phyloP scores from a whole-genome alignment of 352 stramenopile genomes.

The Phytophthora pluvialis region DNA sequence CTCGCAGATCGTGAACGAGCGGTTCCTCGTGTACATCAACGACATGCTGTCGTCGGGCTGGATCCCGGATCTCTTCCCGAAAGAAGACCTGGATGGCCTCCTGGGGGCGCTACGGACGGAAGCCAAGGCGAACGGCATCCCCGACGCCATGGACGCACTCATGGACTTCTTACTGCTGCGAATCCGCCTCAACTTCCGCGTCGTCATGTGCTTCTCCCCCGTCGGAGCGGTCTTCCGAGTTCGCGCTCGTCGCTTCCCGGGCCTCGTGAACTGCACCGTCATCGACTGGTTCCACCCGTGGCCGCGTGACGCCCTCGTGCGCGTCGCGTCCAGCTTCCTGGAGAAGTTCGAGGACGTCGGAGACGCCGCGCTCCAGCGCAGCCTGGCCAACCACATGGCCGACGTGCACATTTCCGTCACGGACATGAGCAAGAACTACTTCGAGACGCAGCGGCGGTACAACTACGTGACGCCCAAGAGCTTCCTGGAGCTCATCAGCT shows the following conservation, averaged over 20 bases:
- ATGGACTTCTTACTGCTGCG: slow-evolving; percentile 96
- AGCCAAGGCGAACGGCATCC: slow-evolving; percentile 94
- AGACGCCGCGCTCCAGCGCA: slow-evolving; percentile 83
- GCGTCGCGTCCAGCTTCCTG: slow-evolving; percentile 95
- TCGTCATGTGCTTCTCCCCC: slow-evolving; percentile 97
- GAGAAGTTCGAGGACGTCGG: slow-evolving; percentile 95
- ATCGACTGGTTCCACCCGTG: slow-evolving; percentile 99
- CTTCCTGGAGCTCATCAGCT: slow-evolving; percentile 98
- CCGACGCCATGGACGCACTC: slow-evolving; percentile 93
- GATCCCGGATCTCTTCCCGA: slow-evolving; percentile 97
- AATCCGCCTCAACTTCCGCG: slow-evolving; percentile 95
- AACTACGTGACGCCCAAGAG: slow-evolving; percentile 99
- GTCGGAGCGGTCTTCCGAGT: slow-evolving; percentile 97
- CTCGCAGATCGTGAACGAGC: slow-evolving; percentile 98
- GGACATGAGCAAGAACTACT: slow-evolving; percentile 95
- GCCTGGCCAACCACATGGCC: slow-evolving; percentile 96
- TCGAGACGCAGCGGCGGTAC: slow-evolving; percentile 95
- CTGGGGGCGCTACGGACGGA: slow-evolving; percentile 92
- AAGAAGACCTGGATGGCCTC: slow-evolving; percentile 96
- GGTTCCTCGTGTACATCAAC: slow-evolving; percentile 99
- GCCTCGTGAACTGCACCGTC: slow-evolving; percentile 96
- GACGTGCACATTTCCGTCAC: slow-evolving; percentile 98
- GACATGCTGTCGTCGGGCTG: slow-evolving; percentile 96
- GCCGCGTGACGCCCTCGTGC: slow-evolving; percentile 96
- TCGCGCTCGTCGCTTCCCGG: slow-evolving; percentile 95